A percentile compares a stretch with the other conserved stretches of the same genome.
Conservation (phyloP, 306 rosid species). For the Corylus avellana region DNA sequence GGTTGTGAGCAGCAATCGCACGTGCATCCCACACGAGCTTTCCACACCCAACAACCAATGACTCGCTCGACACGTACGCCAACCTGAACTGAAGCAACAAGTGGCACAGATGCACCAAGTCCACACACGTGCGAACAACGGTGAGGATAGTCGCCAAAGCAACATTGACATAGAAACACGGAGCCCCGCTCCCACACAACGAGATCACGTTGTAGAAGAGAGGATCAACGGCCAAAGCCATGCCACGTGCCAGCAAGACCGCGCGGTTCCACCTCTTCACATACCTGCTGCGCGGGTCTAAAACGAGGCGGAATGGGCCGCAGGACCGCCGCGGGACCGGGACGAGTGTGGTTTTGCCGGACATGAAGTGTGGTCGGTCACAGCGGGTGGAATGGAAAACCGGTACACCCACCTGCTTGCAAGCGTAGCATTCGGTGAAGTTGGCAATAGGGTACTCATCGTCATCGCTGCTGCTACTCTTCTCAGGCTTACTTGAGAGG, state of each 20-base stretch:
- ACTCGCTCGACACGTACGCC: slow-evolving; percentile 37
- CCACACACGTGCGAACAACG: slow-evolving; percentile 30
- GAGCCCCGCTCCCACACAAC: slow-evolving; percentile 21
- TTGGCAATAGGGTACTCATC: background rate
- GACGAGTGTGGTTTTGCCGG: no score
- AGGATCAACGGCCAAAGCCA: slow-evolving; percentile 37
- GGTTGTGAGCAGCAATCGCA: slow-evolving; percentile 27
- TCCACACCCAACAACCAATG: slow-evolving; percentile 37
- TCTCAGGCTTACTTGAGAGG: slow-evolving; percentile 3
- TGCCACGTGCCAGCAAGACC: slow-evolving; percentile 38
- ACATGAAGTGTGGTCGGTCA: background rate
- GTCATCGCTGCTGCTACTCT: background rate
- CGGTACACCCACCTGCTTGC: slow-evolving; percentile 35
- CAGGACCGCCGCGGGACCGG: no score
- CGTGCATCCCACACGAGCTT: slow-evolving; percentile 41
- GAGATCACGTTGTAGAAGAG: slow-evolving; percentile 36
- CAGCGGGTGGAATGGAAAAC: slow-evolving; percentile 35
- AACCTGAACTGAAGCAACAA: slow-evolving; percentile 35
- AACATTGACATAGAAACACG: slow-evolving; percentile 34
- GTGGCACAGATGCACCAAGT: slow-evolving; percentile 34
- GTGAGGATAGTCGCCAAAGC: slow-evolving; percentile 27
- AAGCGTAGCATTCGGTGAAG: slow-evolving; percentile 31
- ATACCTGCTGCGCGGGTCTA: slow-evolving; percentile 32
- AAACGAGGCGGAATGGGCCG: background rate
- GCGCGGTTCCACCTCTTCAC: slow-evolving; percentile 41